Conservation (phyloP, 176 grass and related monocot species). For the Ensete ventricosum region DNA sequence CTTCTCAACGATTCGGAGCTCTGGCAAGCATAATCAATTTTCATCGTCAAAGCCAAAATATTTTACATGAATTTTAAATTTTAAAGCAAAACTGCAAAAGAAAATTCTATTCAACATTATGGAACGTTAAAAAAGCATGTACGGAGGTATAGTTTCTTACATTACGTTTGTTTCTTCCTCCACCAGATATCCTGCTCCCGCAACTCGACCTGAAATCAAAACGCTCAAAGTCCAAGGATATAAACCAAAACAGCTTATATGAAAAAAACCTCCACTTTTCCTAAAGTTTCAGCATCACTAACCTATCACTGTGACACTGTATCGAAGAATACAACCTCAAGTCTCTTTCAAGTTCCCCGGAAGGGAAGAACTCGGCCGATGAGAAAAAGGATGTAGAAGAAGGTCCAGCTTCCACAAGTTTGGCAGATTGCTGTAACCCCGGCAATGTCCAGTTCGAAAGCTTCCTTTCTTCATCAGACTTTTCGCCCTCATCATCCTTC, state of each 20-base stretch:
- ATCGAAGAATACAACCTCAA: slow-evolving; percentile 40
- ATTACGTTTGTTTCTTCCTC: slow-evolving; percentile 46
- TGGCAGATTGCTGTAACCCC: slow-evolving; percentile 40
- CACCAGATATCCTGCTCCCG: slow-evolving; percentile 36
- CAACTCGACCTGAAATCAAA: slow-evolving; percentile 47
- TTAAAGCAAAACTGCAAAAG: neutral
- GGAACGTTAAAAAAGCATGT: neutral
- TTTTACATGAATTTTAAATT: neutral
- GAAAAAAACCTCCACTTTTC: neutral
- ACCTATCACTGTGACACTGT: slow-evolving; percentile 50
- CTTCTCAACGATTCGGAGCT: slow-evolving; percentile 51
- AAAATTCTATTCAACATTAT: neutral
- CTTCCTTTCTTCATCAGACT: slow-evolving; percentile 4
- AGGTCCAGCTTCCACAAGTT: slow-evolving; percentile 10
- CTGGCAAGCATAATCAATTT: slow-evolving; percentile 27
- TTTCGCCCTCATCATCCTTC: slow-evolving; percentile 27
- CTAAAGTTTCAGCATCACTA: neutral
- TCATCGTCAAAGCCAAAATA: neutral
- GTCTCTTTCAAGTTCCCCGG: slow-evolving; percentile 9
- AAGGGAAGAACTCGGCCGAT: slow-evolving; percentile 40
- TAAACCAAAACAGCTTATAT: too few relatives aligned
- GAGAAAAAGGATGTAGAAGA: slow-evolving; percentile 23
- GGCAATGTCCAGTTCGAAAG: slow-evolving; percentile 53
- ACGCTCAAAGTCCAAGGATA: neutral
- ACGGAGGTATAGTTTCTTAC: slow-evolving; percentile 32